phyloP scores from a whole-genome alignment of 139 green algal genomes.

The Nannochloris sp. region DNA sequence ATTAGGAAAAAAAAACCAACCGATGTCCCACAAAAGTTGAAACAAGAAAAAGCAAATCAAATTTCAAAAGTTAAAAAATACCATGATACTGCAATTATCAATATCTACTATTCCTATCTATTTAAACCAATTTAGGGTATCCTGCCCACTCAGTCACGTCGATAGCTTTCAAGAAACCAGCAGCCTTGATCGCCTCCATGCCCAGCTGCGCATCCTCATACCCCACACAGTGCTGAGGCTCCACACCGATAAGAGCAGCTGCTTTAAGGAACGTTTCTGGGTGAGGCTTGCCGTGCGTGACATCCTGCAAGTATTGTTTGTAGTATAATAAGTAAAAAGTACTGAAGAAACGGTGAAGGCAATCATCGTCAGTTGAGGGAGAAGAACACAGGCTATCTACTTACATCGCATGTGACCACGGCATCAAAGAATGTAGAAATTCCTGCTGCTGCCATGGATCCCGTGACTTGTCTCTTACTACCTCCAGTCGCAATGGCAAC shows the following conservation, averaged over 20 bases:
- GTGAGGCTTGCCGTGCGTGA: conserved; percentile 38
- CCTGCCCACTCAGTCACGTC: conserved; percentile 28
- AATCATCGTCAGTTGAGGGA: too few species aligned
- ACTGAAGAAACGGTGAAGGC: not conserved
- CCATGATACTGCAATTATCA: too few species aligned
- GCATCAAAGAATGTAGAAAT: conserved; percentile 25
- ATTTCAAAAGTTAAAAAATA: too few species aligned
- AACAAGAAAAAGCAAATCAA: too few species aligned
- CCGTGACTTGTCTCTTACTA: conserved; percentile 22
- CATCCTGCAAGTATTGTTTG: conserved; percentile 16
- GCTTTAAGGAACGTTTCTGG: conserved; percentile 40
- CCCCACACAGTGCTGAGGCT: conserved; percentile 30
- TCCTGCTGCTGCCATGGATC: conserved; percentile 15
- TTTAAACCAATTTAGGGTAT: too few species aligned
- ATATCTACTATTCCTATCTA: too few species aligned
- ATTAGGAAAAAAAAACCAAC: too few species aligned
- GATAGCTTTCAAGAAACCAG: conserved; percentile 29
- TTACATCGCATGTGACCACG: conserved; percentile 18
- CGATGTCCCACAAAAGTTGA: too few species aligned
- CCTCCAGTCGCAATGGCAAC: conserved; percentile 35
- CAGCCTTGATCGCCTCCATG: conserved; percentile 28
- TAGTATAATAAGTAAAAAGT: not conserved
- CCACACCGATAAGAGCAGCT: conserved; percentile 27
- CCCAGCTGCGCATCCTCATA: conserved; percentile 35
- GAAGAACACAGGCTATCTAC: too few species aligned